These are phyloP conservation scores for Anisodus tanguticus DNA, from an alignment of 257 asterid species.

Conservation along the genomic window DNA sequence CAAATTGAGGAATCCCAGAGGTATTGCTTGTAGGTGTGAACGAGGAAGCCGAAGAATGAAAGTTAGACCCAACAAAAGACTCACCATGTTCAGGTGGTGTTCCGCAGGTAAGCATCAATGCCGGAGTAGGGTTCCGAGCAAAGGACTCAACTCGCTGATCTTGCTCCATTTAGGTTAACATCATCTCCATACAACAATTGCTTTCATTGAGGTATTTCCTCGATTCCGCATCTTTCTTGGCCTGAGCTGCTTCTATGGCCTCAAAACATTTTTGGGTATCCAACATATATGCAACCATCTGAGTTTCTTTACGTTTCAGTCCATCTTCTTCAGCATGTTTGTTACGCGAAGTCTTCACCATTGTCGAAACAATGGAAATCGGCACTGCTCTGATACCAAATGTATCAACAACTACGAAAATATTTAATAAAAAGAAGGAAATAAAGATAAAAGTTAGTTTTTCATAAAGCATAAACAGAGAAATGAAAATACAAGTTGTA, in stretches of 20 bases:
- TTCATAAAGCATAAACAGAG: not conserved
- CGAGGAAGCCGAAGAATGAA: not conserved
- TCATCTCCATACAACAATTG: not conserved
- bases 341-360: not conserved
- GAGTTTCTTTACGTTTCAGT: not conserved
- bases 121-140: not conserved
- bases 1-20: not conserved
- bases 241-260: not conserved
- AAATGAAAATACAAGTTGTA: too few species aligned
- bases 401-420: not conserved
- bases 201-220: not conserved
- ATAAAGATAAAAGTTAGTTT: too few species aligned
- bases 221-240: not conserved
- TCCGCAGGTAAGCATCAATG: not conserved
- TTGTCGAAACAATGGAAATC: not conserved
- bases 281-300: not conserved
- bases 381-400: not conserved
- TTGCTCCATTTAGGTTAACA: not conserved
- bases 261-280: not conserved
- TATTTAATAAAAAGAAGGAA: too few species aligned
- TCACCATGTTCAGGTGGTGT: not conserved
- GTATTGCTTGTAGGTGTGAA: not conserved
- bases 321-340: not conserved
- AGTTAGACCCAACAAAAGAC: not conserved
- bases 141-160: not conserved